phyloP scores from a whole-genome alignment of 2,329 filamentous ascomycete genomes.

The Botrytis deweyae region DNA sequence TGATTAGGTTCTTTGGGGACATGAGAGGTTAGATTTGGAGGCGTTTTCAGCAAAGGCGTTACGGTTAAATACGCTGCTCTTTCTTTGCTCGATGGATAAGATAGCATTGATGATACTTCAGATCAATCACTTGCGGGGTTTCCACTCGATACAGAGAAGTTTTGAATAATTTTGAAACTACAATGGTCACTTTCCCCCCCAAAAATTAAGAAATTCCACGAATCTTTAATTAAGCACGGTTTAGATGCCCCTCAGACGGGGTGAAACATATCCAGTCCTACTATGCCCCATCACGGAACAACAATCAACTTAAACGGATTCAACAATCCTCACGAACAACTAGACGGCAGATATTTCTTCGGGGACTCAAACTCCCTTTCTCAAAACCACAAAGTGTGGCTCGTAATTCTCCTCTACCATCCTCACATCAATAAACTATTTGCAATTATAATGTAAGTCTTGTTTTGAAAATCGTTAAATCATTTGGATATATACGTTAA shows the following conservation, averaged over 20 bases:
- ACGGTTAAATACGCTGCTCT: neutral
- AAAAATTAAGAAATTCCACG: too few species aligned
- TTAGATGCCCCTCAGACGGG: too few species aligned
- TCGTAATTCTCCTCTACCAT: neutral
- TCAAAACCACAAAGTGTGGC: neutral
- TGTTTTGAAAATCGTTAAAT: neutral
- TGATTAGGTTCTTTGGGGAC: neutral
- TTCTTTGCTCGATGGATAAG: neutral
- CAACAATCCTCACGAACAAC: neutral
- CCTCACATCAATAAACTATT: neutral
- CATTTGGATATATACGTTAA: conserved; percentile 10
- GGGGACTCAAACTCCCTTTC: neutral
- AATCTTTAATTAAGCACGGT: too few species aligned
- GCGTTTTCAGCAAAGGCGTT: too few species aligned
- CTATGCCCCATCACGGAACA: too few species aligned
- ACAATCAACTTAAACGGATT: neutral
- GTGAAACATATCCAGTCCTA: too few species aligned
- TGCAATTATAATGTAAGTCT: neutral
- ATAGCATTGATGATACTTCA: too few species aligned
- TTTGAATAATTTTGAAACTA: too few species aligned
- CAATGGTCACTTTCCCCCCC: too few species aligned
- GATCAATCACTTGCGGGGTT: too few species aligned
- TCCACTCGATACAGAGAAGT: too few species aligned
- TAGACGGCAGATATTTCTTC: neutral
- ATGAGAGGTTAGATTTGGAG: neutral